phyloP scores from a whole-genome alignment of 2,329 filamentous ascomycete species.

The Aureobasidium melanogenum region DNA sequence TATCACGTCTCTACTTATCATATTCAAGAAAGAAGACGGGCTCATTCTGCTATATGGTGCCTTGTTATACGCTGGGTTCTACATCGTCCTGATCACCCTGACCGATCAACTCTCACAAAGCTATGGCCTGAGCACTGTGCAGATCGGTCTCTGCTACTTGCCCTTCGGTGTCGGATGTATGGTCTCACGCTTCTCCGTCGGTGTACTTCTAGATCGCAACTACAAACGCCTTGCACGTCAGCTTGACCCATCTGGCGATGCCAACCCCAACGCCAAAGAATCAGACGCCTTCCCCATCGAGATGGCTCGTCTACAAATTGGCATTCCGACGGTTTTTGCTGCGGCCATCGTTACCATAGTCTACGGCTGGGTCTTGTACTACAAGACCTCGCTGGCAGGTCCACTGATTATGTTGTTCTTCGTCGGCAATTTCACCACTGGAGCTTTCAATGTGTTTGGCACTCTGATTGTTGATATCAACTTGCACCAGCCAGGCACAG shows the following conservation, averaged over 20 bases:
- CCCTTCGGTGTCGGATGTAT: constrained; percentile 31
- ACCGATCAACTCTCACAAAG: neutral
- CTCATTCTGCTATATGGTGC: neutral
- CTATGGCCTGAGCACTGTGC: constrained; percentile 39
- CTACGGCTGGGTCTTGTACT: constrained; percentile 36
- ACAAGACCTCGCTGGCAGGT: constrained; percentile 29
- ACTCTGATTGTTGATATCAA: constrained; percentile 35
- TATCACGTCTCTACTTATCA: neutral
- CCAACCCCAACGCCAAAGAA: constrained; percentile 24
- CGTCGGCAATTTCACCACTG: constrained; percentile 48
- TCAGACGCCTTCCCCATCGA: constrained; percentile 44
- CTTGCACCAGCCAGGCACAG: constrained; percentile 30
- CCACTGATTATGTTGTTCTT: constrained; percentile 42
- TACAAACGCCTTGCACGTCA: constrained; percentile 58
- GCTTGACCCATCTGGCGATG: constrained; percentile 33
- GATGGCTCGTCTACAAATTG: constrained; percentile 33
- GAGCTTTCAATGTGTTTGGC: constrained; percentile 43
- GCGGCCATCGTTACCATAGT: constrained; percentile 25
- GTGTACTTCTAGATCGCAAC: constrained; percentile 60
- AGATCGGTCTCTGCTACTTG: constrained; percentile 34
- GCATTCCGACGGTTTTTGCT: constrained; percentile 28
- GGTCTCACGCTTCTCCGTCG: constrained; percentile 33
- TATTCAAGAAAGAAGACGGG: neutral
- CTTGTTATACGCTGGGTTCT: constrained; percentile 3
- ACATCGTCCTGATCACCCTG: neutral